Percentiles rank a stretch among this genome's conserved stretches.
Conservation (phyloP, 2,329 filamentous ascomycete genomes). For the Pseudogymnoascus sp. region DNA sequence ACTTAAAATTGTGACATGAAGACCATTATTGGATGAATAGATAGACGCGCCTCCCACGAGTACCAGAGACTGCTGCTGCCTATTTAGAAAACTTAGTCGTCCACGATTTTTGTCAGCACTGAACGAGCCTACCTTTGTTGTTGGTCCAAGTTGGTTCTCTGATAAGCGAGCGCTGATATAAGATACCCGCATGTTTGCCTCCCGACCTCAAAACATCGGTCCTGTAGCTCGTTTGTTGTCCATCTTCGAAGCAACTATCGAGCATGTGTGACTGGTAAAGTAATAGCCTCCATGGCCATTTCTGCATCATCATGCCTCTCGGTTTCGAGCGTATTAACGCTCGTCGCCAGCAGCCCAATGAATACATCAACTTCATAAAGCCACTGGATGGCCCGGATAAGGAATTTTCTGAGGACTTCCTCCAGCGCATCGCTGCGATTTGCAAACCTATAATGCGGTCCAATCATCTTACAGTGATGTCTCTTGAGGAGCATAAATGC, state of each 20-base stretch:
- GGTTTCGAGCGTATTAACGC: conserved; percentile 75
- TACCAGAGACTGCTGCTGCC: not conserved
- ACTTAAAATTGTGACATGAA: not conserved
- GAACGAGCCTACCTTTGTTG: not conserved
- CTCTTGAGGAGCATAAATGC: conserved; percentile 72
- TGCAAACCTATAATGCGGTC: conserved; percentile 66
- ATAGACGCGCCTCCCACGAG: not conserved
- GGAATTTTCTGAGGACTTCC: conserved; percentile 57
- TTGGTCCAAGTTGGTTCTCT: not conserved
- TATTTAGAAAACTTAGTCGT: not conserved
- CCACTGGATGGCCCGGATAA: conserved; percentile 60
- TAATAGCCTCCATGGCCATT: not conserved
- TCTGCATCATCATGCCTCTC: conserved; percentile 56
- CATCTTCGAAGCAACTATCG: not conserved
- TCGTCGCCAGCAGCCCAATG: conserved; percentile 65
- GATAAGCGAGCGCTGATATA: conserved; percentile 9
- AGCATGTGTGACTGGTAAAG: not conserved
- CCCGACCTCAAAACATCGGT: not conserved
- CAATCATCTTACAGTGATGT: conserved; percentile 55
- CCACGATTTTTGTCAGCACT: not conserved
- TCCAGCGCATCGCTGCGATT: conserved; percentile 73
- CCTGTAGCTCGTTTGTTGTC: not conserved
- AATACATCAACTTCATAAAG: conserved; percentile 78
- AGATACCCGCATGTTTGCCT: not conserved
- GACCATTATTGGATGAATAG: not conserved